phyloP scores from a whole-genome alignment of 1,139 yeast species.

The Geotrichum bryndzae region DNA sequence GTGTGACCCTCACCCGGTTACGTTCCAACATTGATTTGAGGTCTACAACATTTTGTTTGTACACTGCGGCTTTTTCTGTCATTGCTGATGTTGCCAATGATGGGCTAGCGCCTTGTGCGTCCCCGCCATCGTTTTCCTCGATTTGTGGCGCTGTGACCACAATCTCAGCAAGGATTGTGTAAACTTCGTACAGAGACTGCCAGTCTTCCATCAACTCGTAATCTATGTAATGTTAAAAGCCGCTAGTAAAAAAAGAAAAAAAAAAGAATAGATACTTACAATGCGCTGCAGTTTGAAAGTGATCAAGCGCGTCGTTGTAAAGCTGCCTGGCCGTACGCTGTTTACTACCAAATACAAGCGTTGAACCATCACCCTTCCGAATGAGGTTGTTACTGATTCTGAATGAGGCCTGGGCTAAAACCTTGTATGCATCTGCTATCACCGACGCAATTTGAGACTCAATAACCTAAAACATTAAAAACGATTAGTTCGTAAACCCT shows the following conservation, averaged over 20 bases:
- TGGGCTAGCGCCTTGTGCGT: neutral
- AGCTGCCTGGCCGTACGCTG: neutral
- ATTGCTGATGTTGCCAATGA: neutral
- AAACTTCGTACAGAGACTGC: neutral
- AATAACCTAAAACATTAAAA: neutral
- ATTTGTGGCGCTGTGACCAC: neutral
- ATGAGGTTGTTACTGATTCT: neutral
- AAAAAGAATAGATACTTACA: neutral
- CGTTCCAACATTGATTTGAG: neutral
- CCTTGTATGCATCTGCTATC: neutral
- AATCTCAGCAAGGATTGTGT: neutral
- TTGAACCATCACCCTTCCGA: neutral
- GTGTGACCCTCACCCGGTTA: neutral
- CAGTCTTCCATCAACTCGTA: slow-evolving; percentile 11
- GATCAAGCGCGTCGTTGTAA: neutral
- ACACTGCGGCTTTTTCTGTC: neutral
- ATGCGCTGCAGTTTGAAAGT: neutral
- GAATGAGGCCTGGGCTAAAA: neutral
- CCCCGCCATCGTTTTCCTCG: neutral
- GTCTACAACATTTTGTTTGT: neutral
- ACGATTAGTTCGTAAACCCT: neutral
- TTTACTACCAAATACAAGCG: neutral
- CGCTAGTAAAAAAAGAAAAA: neutral
- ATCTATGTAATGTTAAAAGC: neutral
- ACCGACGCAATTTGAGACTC: neutral